Percentiles rank a stretch among this genome's conserved stretches.
phyloP scores from a whole-genome alignment of 2,329 filamentous ascomycete genomes.

The Monilinia aucupariae region DNA sequence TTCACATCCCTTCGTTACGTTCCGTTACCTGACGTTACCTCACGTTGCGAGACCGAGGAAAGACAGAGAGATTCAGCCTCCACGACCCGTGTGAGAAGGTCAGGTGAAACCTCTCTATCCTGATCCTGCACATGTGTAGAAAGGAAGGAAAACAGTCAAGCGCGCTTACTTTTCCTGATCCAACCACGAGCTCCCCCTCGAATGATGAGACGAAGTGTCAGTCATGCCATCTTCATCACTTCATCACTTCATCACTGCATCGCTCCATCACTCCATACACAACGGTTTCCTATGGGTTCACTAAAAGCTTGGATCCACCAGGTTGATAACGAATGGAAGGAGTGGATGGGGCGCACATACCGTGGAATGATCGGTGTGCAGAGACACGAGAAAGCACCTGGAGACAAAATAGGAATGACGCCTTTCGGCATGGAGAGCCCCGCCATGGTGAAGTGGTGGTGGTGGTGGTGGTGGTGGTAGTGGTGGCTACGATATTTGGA shows the following conservation, averaged over 20 bases:
- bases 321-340: slow-evolving; percentile 13
- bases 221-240: slow-evolving; percentile 8
- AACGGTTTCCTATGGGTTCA: slow-evolving; percentile 3
- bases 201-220: slow-evolving; percentile 2
- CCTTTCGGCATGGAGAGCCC: slow-evolving; percentile 15
- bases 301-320: slow-evolving; percentile 4
- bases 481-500: neutral
- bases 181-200: no score
- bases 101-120: slow-evolving; percentile 7
- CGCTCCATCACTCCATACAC: slow-evolving; percentile 12
- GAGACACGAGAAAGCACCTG: slow-evolving; percentile 5
- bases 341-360: slow-evolving; percentile 9
- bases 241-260: slow-evolving; percentile 11
- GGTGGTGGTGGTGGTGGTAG: no score
- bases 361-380: neutral
- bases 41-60: no score
- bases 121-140: slow-evolving; percentile 10
- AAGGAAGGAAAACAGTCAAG: slow-evolving; percentile 9
- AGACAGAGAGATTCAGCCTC: slow-evolving; percentile 13
- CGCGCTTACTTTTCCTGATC: slow-evolving; percentile 10
- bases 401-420: slow-evolving; percentile 13
- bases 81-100: slow-evolving; percentile 12
- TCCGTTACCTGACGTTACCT: no score
- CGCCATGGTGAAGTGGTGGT: slow-evolving; percentile 1
- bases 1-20: no score